Base-by-base conservation (phyloP, 495 filamentous ascomycete species). In the Chaetomium cochliodes region DNA sequence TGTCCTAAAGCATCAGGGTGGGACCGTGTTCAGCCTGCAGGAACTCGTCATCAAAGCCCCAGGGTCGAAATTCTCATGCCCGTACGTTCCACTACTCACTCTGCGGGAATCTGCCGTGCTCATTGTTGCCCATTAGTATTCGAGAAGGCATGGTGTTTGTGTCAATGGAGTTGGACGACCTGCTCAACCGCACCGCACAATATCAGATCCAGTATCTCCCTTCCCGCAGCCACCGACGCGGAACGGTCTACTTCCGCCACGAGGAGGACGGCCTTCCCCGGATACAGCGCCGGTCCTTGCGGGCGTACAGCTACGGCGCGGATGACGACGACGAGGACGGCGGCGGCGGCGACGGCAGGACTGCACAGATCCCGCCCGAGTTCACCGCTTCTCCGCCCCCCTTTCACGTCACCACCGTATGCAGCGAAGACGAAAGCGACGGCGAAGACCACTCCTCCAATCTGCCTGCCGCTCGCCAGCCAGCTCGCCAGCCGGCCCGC, bases 111-210 rank as follows among this genome's bases (percentile, higher is more conserved):
- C 20, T 18, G 11, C 13, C 41, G 72, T 57, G 54, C 56, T 58
- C 39, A 58, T 69, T 69, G 47, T 44, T 55, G 50, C 5, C 46
- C 68, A 30, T 30, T 30, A 96, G 91, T 58, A 88, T 96, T 54
- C 90, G 93, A 78, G 92, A 96, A 81, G 93, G 93, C 25, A 90
- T 96, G 87, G 85, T 98, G 7, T 96, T 97, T 72, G 83, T 97
- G 44, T 86, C 90, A 6, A 96, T 97, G 92, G 83, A 84, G 20
- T 81, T 85, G 15, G 85, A 93, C 63, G 89, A 93, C 60, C 80
- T 96, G 18, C 75, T 94, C 30, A 80, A 78, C 41, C 84, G 89
- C 56, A 93, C 92, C 7, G 85, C 89, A 12, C 81, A 84, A 53
- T 94, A 93, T 68, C 86, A 91, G 63, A 88, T 94, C 25, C 85